These are phyloP conservation scores for Chaetomidium leptoderma DNA, from an alignment of 495 filamentous ascomycete genomes.

Conservation along the genomic window DNA sequence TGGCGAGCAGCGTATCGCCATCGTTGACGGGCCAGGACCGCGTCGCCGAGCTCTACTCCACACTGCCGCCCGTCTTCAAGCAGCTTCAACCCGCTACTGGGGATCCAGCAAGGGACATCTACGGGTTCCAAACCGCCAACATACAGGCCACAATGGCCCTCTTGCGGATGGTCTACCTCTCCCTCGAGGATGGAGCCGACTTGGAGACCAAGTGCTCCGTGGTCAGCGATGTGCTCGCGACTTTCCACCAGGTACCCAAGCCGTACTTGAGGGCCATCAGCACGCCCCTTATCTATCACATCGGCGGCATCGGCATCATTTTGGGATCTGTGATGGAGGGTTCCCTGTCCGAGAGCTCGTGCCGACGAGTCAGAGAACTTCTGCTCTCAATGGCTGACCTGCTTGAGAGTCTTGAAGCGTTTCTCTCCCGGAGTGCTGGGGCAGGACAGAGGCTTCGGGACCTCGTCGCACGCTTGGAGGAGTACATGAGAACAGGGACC, in stretches of 20 bases:
- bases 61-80: background rate
- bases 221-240: constrained; percentile 44
- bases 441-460: constrained; percentile 39
- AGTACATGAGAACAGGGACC: constrained; percentile 42
- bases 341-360: constrained; percentile 44
- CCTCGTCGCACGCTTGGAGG: constrained; percentile 47
- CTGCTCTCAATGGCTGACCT: constrained; percentile 49
- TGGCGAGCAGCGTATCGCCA: background rate
- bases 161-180: constrained; percentile 48
- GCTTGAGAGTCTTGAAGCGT: constrained; percentile 43
- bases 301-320: constrained; percentile 49
- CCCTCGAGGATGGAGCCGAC: constrained; percentile 36
- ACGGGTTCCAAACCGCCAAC: constrained; percentile 52
- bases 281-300: constrained; percentile 49
- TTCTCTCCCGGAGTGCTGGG: constrained; percentile 39
- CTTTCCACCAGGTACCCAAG: constrained; percentile 43
- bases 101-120: constrained; percentile 37
- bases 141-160: constrained; percentile 50
- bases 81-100: constrained; percentile 27
- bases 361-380: constrained; percentile 42
- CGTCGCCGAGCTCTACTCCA: constrained; percentile 5
- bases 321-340: constrained; percentile 49
- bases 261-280: constrained; percentile 47
- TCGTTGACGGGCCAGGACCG: background rate
- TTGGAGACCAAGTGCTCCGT: constrained; percentile 47